Evolutionary conservation across 192 early-diverging fungal genomes (phyloP).

Genomic region (Backusella parvicylindrica): DNA sequence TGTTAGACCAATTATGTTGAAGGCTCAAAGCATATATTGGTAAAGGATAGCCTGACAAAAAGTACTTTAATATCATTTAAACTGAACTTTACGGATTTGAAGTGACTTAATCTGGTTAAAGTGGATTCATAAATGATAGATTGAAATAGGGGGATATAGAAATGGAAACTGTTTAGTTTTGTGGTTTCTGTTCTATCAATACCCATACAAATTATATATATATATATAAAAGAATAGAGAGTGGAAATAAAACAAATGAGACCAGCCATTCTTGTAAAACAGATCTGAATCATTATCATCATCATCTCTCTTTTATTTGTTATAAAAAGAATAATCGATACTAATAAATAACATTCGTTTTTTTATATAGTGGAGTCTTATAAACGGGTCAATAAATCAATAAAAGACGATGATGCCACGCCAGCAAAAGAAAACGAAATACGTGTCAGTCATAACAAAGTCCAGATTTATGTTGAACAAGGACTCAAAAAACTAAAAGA

Average conservation of each 20-base stretch:
- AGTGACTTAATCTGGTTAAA: background rate
- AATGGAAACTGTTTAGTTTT: background rate
- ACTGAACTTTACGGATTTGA: constrained; percentile 22
- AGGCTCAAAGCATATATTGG: background rate
- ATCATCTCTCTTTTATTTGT: background rate
- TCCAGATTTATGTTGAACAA: constrained; percentile 19
- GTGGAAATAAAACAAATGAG: background rate
- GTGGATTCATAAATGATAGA: constrained; percentile 26
- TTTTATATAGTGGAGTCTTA: constrained; percentile 28
- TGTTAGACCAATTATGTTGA: constrained; percentile 16
- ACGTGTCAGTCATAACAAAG: constrained; percentile 9
- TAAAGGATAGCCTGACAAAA: constrained; percentile 39
- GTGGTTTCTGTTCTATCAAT: background rate
- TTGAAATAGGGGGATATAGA: background rate
- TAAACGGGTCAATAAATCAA: constrained; percentile 7
- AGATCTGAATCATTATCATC: background rate
- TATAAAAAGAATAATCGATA: no score
- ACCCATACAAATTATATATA: no score
- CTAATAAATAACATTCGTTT: background rate
- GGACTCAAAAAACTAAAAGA: constrained; percentile 18
- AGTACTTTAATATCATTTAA: background rate
- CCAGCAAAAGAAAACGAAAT: constrained; percentile 31
- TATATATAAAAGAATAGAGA: background rate
- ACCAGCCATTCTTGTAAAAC: background rate
- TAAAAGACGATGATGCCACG: background rate